phyloP scores from a whole-genome alignment of 2,329 filamentous ascomycete genomes.

The Xylaria sp. region DNA sequence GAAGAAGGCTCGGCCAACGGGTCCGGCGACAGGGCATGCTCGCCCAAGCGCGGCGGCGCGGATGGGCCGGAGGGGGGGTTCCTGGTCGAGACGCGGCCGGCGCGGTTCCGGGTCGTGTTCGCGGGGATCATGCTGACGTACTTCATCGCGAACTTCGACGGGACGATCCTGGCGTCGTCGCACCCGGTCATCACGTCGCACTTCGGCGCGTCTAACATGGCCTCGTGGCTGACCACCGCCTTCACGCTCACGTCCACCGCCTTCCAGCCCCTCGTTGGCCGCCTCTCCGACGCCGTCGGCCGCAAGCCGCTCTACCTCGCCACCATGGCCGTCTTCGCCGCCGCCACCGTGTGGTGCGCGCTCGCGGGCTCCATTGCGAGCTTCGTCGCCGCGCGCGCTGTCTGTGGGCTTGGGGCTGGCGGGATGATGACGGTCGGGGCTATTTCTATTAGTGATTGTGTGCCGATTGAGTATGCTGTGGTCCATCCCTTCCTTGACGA shows the following conservation, averaged over 20 bases:
- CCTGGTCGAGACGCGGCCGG: slow-evolving; percentile 53
- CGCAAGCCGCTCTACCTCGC: slow-evolving; percentile 70
- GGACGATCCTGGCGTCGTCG: slow-evolving; percentile 79
- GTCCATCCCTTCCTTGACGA: neutral
- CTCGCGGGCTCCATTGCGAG: slow-evolving; percentile 69
- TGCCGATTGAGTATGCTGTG: slow-evolving; percentile 68
- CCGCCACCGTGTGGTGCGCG: slow-evolving; percentile 72
- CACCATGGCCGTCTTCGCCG: slow-evolving; percentile 65
- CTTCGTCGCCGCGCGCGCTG: slow-evolving; percentile 72
- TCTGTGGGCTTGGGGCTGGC: slow-evolving; percentile 76
- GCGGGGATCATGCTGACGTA: slow-evolving; percentile 61
- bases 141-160: slow-evolving; percentile 71
- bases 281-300: slow-evolving; percentile 75
- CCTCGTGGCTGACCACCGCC: slow-evolving; percentile 81
- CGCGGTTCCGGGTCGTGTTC: slow-evolving; percentile 69
- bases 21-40: neutral
- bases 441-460: slow-evolving; percentile 75
- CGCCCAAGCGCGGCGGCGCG: neutral
- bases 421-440: slow-evolving; percentile 71
- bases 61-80: slow-evolving; percentile 34
- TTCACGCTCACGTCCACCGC: slow-evolving; percentile 79
- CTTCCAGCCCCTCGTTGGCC: slow-evolving; percentile 75
- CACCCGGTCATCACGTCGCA: slow-evolving; percentile 84
- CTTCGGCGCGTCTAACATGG: slow-evolving; percentile 77
- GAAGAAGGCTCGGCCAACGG: neutral